phyloP scores from a whole-genome alignment of 2,329 filamentous ascomycete species.

The Neurospora crassa region DNA sequence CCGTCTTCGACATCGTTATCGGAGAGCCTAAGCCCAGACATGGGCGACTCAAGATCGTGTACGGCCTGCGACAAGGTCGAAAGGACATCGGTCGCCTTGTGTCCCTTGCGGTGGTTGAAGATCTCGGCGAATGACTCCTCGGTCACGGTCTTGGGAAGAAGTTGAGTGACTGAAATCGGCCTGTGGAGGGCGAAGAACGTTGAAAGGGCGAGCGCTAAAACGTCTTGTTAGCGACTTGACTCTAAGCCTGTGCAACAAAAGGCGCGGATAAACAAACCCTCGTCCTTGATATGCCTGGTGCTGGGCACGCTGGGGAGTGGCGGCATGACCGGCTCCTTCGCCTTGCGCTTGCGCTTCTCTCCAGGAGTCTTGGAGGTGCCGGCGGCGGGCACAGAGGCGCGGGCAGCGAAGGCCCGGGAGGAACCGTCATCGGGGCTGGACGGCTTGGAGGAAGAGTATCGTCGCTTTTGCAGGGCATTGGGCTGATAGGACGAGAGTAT shows the following conservation, averaged over 20 bases:
- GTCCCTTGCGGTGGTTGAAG: slow-evolving; percentile 52
- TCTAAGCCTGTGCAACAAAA: slow-evolving; percentile 6
- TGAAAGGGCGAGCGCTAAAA: slow-evolving; percentile 71
- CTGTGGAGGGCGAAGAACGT: slow-evolving; percentile 95
- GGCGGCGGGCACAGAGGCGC: slow-evolving; percentile 39
- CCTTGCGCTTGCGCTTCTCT: slow-evolving; percentile 51
- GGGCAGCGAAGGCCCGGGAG: slow-evolving; percentile 39
- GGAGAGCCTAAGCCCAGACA: slow-evolving; percentile 41
- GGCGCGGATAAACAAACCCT: slow-evolving; percentile 37
- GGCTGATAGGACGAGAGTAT: slow-evolving; percentile 26
- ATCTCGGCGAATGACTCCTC: slow-evolving; percentile 75
- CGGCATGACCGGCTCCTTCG: slow-evolving; percentile 39
- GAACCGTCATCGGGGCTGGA: slow-evolving; percentile 49
- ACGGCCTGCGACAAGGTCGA: slow-evolving; percentile 54
- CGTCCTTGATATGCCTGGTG: slow-evolving; percentile 61
- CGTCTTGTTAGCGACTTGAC: slow-evolving; percentile 7
- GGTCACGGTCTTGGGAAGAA: slow-evolving; percentile 63
- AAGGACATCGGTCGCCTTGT: slow-evolving; percentile 52
- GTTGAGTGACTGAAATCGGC: slow-evolving; percentile 79
- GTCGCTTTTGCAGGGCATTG: slow-evolving; percentile 35
- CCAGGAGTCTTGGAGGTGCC: slow-evolving; percentile 32
- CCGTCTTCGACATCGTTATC: slow-evolving; percentile 35
- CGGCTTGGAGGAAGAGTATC: slow-evolving; percentile 54
- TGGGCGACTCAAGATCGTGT: slow-evolving; percentile 48
- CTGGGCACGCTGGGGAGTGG: slow-evolving; percentile 66